Evolutionary conservation across 2,329 filamentous ascomycete genomes (phyloP).

Genomic region (Knufia fluminis): DNA sequence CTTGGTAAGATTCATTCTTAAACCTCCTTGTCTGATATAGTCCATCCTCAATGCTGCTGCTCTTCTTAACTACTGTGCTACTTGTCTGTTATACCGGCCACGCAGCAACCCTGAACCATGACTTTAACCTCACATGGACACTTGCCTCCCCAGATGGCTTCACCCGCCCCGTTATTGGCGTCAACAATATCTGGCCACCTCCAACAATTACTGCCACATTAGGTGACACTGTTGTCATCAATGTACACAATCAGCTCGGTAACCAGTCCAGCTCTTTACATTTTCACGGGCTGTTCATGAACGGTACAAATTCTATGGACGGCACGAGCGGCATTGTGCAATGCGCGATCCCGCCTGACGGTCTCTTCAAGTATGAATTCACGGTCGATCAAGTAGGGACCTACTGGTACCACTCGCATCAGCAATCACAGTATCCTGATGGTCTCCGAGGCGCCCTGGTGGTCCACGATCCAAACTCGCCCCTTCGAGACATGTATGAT

Average conservation of each 20-base stretch:
- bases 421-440: slow-evolving; percentile 55
- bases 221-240: slow-evolving; percentile 60
- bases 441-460: slow-evolving; percentile 58
- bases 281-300: slow-evolving; percentile 70
- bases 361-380: slow-evolving; percentile 59
- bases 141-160: no score
- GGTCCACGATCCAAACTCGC: slow-evolving; percentile 50
- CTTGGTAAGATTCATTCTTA: no score
- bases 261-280: slow-evolving; percentile 60
- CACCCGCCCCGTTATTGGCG: slow-evolving; percentile 61
- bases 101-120: no score
- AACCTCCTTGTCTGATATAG: no score
- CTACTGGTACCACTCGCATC: slow-evolving; percentile 61
- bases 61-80: no score
- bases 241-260: slow-evolving; percentile 59
- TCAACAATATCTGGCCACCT: slow-evolving; percentile 66
- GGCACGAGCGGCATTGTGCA: slow-evolving; percentile 59
- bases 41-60: no score
- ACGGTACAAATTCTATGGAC: slow-evolving; percentile 67
- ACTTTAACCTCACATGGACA: no score
- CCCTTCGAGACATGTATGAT: slow-evolving; percentile 44
- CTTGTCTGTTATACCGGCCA: no score
- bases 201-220: slow-evolving; percentile 64
- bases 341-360: slow-evolving; percentile 56
- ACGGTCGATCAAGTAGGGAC: slow-evolving; percentile 47